Evolutionary conservation across 257 asterid genomes (phyloP).

Genomic region (Ilex asprella): DNA sequence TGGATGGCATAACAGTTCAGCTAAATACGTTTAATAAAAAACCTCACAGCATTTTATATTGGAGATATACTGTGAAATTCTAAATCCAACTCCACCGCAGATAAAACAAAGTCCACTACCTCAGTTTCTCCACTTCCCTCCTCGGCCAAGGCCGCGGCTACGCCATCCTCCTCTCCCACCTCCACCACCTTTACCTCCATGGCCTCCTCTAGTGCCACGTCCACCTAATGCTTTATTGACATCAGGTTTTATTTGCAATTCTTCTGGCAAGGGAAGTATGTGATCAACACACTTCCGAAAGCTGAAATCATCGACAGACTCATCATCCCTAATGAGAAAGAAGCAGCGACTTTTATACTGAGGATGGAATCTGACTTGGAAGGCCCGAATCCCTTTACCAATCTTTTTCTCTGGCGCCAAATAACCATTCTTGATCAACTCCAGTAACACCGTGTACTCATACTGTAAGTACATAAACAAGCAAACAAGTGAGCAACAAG

Average conservation of each 20-base stretch:
- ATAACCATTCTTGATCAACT: constrained; percentile 81
- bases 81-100: too few species aligned
- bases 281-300: constrained; percentile 90
- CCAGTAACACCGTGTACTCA: constrained; percentile 57
- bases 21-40: too few species aligned
- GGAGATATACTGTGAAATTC: too few species aligned
- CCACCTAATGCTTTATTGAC: constrained; percentile 57
- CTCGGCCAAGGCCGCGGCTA: constrained; percentile 7
- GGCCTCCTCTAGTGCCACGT: background rate
- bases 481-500: too few species aligned
- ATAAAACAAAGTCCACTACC: background rate
- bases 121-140: constrained; percentile 42
- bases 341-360: constrained; percentile 83
- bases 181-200: too few species aligned
- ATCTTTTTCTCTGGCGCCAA: constrained; percentile 70
- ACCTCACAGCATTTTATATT: too few species aligned
- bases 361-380: constrained; percentile 80
- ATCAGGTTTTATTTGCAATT: constrained; percentile 63
- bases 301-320: constrained; percentile 73
- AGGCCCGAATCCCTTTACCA: constrained; percentile 56
- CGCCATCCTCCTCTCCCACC: too few species aligned
- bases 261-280: constrained; percentile 70
- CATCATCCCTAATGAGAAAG: constrained; percentile 77
- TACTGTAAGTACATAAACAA: constrained; percentile 33
- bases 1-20: too few species aligned